These are phyloP conservation scores for Malus hybrid DNA, from an alignment of 331 rosid species.

Conservation along the genomic window DNA sequence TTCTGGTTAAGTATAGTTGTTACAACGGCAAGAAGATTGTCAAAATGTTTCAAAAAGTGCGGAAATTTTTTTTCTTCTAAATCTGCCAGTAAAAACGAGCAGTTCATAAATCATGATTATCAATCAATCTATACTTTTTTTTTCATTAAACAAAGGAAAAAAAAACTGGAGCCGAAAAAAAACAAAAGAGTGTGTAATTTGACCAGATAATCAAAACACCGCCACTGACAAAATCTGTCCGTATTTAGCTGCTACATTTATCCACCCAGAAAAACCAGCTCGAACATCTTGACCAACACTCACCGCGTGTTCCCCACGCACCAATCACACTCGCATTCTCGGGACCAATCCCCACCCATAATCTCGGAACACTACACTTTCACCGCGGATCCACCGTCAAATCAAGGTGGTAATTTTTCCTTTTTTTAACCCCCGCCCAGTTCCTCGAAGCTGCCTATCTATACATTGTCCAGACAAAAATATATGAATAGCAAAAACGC, in stretches of 20 bases:
- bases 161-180: too few species aligned
- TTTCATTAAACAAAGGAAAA: too few species aligned
- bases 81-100: neutral
- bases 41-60: too few species aligned
- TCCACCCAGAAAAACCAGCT: neutral
- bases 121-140: neutral
- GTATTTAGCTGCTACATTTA: neutral
- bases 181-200: neutral
- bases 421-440: neutral
- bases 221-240: neutral
- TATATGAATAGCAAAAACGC: neutral
- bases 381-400: neutral
- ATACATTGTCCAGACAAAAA: neutral
- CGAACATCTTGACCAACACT: conserved; percentile 4
- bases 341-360: neutral
- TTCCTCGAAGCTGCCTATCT: neutral
- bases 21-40: too few species aligned
- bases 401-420: neutral
- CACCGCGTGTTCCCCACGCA: neutral
- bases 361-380: neutral
- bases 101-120: too few species aligned
- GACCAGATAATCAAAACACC: neutral
- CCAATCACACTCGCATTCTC: neutral
- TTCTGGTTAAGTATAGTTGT: too few species aligned
- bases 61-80: neutral